Evolutionary conservation across 768 basidiomycete genomes (phyloP).

Genomic region (Scleroderma bovista): DNA sequence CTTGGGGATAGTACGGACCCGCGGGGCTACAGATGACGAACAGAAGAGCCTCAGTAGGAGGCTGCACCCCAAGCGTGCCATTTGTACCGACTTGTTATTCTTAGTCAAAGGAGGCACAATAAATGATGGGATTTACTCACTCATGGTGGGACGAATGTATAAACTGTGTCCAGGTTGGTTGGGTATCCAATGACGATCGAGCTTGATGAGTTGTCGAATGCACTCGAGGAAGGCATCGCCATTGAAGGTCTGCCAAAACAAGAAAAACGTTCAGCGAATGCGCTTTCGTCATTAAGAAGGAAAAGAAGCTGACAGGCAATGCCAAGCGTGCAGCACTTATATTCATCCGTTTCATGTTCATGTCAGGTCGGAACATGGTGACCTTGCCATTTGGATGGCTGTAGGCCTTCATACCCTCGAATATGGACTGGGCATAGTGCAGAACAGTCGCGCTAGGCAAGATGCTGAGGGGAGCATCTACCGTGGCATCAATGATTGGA

Average conservation of each 20-base stretch:
- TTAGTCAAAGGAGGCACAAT: slow-evolving; percentile 4
- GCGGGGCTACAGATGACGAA: slow-evolving; percentile 59
- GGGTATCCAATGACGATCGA: slow-evolving; percentile 92
- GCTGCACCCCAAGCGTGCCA: slow-evolving; percentile 42
- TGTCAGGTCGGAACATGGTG: slow-evolving; percentile 87
- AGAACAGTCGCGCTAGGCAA: slow-evolving; percentile 57
- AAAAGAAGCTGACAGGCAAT: slow-evolving; percentile 51
- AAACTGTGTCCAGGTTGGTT: slow-evolving; percentile 82
- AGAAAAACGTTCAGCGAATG: slow-evolving; percentile 2
- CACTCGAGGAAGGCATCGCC: slow-evolving; percentile 68
- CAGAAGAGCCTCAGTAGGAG: slow-evolving; percentile 62
- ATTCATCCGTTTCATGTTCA: slow-evolving; percentile 98
- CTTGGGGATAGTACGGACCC: slow-evolving; percentile 79
- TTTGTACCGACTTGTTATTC: slow-evolving; percentile 62
- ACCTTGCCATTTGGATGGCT: slow-evolving; percentile 65
- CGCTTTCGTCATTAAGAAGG: background rate
- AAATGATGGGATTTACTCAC: slow-evolving; percentile 20
- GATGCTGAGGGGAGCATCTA: slow-evolving; percentile 20
- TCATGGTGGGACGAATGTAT: slow-evolving; percentile 83
- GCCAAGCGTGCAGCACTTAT: slow-evolving; percentile 72
- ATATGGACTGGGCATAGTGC: slow-evolving; percentile 88
- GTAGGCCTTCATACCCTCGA: slow-evolving; percentile 97
- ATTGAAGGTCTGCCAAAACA: slow-evolving; percentile 57
- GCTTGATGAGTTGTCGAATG: slow-evolving; percentile 78
- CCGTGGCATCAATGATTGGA: slow-evolving; percentile 3